phyloP scores from a whole-genome alignment of 2,329 filamentous ascomycete species.

The Epichloe gansuensis region DNA sequence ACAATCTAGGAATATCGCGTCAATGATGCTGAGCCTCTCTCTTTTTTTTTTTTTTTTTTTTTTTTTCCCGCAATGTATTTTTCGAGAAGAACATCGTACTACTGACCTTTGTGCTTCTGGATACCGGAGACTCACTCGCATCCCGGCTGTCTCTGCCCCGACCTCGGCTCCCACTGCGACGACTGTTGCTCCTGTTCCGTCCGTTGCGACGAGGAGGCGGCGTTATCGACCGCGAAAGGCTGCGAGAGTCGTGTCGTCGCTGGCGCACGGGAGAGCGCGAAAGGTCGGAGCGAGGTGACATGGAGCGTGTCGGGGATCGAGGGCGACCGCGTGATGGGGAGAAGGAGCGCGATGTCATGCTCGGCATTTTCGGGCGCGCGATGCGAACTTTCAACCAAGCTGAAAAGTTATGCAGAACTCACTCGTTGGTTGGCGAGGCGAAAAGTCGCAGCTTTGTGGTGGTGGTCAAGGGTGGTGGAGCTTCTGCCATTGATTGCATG shows the following conservation, averaged over 20 bases:
- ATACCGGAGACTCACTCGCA: constrained; percentile 25
- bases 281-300: constrained; percentile 20
- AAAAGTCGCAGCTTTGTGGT: neutral
- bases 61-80: neutral
- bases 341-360: constrained; percentile 17
- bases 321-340: constrained; percentile 22
- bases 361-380: neutral
- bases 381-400: neutral
- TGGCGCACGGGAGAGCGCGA: constrained; percentile 22
- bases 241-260: constrained; percentile 23
- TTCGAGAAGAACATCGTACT: too few species aligned
- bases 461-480: neutral
- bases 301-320: constrained; percentile 24
- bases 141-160: constrained; percentile 23
- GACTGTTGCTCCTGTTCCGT: constrained; percentile 16
- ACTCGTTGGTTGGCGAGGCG: neutral
- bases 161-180: constrained; percentile 22
- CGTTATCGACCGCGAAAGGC: constrained; percentile 20
- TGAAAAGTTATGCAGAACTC: neutral
- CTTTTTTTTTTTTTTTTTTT: neutral
- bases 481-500: neutral
- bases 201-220: constrained; percentile 22
- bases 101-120: constrained; percentile 41
- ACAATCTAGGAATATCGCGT: constrained; percentile 53
- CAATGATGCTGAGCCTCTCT: neutral